Percentiles rank a stretch among this genome's conserved stretches.
These are phyloP conservation scores for Centella asiatica DNA, from an alignment of 129 eudicot genomes.

Conservation along the genomic window DNA sequence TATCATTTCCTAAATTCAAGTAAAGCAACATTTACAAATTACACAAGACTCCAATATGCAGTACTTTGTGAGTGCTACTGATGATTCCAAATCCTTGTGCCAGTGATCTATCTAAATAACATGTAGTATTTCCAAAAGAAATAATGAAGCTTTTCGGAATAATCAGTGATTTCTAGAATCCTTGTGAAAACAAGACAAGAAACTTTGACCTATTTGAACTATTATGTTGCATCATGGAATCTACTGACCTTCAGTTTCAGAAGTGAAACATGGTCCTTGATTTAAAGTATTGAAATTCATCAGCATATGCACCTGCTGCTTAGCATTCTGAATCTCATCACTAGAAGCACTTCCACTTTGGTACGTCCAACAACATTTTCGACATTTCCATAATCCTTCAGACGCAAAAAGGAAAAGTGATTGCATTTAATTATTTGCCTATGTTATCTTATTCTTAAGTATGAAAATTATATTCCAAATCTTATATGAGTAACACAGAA, in stretches of 20 bases:
- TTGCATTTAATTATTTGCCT: conserved; percentile 17
- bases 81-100: background rate
- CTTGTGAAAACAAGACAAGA: background rate
- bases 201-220: background rate
- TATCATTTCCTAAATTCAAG: background rate
- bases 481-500: too few species aligned
- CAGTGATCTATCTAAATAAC: background rate
- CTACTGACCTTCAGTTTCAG: conserved; percentile 57
- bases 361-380: conserved; percentile 68
- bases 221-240: conserved; percentile 4
- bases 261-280: conserved; percentile 23
- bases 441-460: too few species aligned
- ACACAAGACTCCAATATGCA: background rate
- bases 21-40: background rate
- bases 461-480: too few species aligned
- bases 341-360: conserved; percentile 34
- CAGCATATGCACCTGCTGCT: conserved; percentile 32
- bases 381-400: conserved; percentile 92
- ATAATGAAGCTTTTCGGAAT: background rate
- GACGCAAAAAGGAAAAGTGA: conserved; percentile 27
- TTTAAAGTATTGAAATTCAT: conserved; percentile 30
- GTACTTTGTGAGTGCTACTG: background rate
- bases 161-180: background rate
- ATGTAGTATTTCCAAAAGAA: background rate
- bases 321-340: conserved; percentile 34